phyloP scores from a whole-genome alignment of 129 eudicot genomes.

The Flaveria sonorensis region DNA sequence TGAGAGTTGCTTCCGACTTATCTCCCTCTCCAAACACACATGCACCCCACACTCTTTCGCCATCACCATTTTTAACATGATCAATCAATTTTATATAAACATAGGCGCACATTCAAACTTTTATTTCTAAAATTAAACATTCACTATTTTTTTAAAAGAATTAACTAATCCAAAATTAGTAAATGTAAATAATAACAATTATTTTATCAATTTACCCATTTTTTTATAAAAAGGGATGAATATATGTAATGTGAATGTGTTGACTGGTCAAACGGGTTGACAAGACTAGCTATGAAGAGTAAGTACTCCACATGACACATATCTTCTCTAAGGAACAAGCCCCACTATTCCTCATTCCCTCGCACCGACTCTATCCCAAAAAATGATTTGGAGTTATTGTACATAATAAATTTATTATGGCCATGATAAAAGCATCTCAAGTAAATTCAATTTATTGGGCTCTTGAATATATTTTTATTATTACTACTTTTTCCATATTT shows the following conservation, averaged over 20 bases:
- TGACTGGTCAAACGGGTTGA: background rate
- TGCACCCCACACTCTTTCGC: background rate
- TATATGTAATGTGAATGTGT: background rate
- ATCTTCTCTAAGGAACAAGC: background rate
- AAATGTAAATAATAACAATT: too few species aligned
- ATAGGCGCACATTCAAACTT: too few species aligned
- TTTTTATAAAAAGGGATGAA: background rate
- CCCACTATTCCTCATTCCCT: background rate
- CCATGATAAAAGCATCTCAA: background rate
- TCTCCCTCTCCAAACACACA: slow-evolving; percentile 8
- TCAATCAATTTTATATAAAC: background rate
- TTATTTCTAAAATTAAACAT: too few species aligned
- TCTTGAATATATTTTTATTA: too few species aligned
- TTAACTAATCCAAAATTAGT: too few species aligned
- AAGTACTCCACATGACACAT: background rate
- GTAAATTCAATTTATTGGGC: background rate
- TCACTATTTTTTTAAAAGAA: too few species aligned
- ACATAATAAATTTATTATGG: background rate
- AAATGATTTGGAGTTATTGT: background rate
- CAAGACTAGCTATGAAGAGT: background rate
- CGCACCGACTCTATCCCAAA: slow-evolving; percentile 3
- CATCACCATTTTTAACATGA: slow-evolving; percentile 5
- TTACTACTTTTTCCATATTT: too few species aligned
- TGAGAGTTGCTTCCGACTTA: slow-evolving; percentile 6
- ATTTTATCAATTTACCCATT: background rate